These are phyloP conservation scores for Lepidium didymum DNA, from an alignment of 345 rosid species.

Conservation along the genomic window DNA sequence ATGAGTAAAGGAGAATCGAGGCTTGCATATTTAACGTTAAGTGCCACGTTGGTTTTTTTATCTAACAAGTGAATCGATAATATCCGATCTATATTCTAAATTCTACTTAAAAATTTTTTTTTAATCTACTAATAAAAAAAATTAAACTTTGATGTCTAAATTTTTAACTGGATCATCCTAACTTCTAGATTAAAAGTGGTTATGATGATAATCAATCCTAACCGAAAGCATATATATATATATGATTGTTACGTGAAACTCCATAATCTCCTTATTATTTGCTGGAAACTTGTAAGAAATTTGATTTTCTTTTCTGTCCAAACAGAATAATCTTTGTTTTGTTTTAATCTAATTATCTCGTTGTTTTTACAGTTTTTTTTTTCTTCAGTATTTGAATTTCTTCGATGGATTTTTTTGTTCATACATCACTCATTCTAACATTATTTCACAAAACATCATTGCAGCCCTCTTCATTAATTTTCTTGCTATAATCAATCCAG, in stretches of 20 bases:
- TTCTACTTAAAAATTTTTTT: too few species aligned
- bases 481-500: background rate
- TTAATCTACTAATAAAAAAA: too few species aligned
- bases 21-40: background rate
- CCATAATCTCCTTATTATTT: constrained; percentile 14
- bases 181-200: too few species aligned
- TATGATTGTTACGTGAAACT: constrained; percentile 33
- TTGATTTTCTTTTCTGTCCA: constrained; percentile 15
- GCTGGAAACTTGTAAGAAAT: background rate
- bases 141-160: too few species aligned
- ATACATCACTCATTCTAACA: background rate
- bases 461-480: background rate
- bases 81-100: too few species aligned
- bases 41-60: constrained; percentile 18
- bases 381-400: constrained; percentile 5
- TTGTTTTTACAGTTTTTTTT: constrained; percentile 13
- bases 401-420: constrained; percentile 24
- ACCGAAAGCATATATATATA: constrained; percentile 22
- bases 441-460: constrained; percentile 14
- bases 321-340: constrained; percentile 20
- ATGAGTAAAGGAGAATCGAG: background rate
- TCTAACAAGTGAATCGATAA: too few species aligned
- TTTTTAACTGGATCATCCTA: too few species aligned
- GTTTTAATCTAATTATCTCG: background rate
- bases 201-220: too few species aligned